Conservation (phyloP, 1,139 yeast species). For the Blastobotrys petasosporus region DNA sequence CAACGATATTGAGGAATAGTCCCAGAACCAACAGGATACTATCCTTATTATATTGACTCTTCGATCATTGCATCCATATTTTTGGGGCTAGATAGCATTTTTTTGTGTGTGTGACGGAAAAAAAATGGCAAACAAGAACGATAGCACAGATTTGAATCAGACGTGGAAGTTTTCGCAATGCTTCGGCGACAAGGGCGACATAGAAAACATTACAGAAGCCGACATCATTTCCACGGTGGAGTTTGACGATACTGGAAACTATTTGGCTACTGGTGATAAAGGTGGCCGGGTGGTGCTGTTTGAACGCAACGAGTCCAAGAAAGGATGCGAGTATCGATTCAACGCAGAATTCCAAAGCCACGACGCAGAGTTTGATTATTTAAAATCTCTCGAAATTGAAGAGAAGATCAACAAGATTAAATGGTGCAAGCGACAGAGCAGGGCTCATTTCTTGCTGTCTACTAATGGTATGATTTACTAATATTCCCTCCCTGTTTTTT, state of each 20-base stretch:
- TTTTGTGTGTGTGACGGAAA: not conserved
- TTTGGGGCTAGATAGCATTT: not conserved
- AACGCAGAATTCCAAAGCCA: constrained; percentile 97
- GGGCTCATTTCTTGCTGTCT: constrained; percentile 80
- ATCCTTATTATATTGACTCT: not conserved
- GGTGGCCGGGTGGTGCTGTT: constrained; percentile 97
- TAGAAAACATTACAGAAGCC: constrained; percentile 93
- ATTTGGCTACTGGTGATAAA: constrained; percentile 95
- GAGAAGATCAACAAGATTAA: constrained; percentile 96
- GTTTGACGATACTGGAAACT: constrained; percentile 92
- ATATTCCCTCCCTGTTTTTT: too few species aligned
- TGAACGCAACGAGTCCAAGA: constrained; percentile 76
- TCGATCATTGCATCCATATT: not conserved
- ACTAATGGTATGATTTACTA: constrained; percentile 47
- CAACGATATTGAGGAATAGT: not conserved
- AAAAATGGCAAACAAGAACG: constrained; percentile 14
- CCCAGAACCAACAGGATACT: not conserved
- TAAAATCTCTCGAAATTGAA: constrained; percentile 92
- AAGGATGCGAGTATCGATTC: constrained; percentile 89
- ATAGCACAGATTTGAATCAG: constrained; percentile 29
- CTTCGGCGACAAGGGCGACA: constrained; percentile 97
- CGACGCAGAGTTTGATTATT: constrained; percentile 96
- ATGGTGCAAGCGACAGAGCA: constrained; percentile 87
- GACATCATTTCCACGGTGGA: constrained; percentile 97
- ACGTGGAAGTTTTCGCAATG: constrained; percentile 49